These are phyloP conservation scores for Fraxinus greggii DNA, from an alignment of 305 asterid genomes.

Conservation along the genomic window DNA sequence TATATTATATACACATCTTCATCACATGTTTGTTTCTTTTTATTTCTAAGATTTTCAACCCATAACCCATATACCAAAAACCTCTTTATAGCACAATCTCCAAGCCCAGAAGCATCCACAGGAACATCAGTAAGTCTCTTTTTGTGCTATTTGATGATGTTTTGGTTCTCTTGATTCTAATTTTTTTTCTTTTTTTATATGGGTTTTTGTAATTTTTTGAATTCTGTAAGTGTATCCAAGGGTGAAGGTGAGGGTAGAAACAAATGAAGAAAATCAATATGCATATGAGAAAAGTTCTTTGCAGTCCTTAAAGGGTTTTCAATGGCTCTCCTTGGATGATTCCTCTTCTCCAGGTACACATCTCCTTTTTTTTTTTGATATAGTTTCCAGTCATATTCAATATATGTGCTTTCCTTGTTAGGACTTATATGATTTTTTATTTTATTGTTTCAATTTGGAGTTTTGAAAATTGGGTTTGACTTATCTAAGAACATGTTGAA, in stretches of 20 bases:
- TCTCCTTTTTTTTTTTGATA: neutral
- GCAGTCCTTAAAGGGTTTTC: constrained; percentile 29
- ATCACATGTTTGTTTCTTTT: neutral
- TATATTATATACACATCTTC: neutral
- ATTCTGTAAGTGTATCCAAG: constrained; percentile 30
- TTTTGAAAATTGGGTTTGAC: neutral
- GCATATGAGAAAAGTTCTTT: constrained; percentile 29
- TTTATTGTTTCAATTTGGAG: neutral
- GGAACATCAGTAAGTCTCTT: neutral
- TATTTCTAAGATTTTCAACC: neutral
- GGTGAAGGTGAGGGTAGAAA: constrained; percentile 26
- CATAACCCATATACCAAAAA: neutral
- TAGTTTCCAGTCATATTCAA: neutral
- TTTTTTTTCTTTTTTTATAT: neutral
- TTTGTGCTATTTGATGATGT: neutral
- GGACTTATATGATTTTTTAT: neutral
- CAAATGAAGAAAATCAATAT: constrained; percentile 30
- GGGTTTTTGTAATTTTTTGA: neutral
- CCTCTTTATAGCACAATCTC: neutral
- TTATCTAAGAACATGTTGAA: neutral
- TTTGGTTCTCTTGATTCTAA: neutral
- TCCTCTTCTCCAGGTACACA: constrained; percentile 29
- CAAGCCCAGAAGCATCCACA: neutral
- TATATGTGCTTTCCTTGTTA: neutral
- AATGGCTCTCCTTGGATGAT: constrained; percentile 23